Base-by-base conservation (phyloP, 345 rosid species). In the Gossypium rotundifolium region DNA sequence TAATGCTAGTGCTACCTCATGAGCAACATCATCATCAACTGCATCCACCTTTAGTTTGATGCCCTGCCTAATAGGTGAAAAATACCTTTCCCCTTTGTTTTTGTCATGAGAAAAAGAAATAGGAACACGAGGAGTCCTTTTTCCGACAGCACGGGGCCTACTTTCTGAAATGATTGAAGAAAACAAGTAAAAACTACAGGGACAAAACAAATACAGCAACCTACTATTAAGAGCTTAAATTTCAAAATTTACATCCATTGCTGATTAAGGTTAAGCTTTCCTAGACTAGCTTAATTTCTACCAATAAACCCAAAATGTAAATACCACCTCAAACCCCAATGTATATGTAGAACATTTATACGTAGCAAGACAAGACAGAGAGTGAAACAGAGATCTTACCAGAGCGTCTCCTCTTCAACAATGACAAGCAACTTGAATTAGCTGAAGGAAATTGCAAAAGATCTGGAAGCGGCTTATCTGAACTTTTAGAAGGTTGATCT, bases 91-190 rank as follows among this genome's bases (percentile, higher is more conserved):
- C 33, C 76, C 79, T 68, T 66, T 80, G 77, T 79, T 88, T 82
- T 85, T 91, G 66, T 87, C 88, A 75, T 49, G 80, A 70, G 89
- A 73, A 84, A 75, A 82, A 65, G 90, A 78, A 81, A 89, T 85
- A 63, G 94, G 92, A 65, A 91, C 87, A 73, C 97, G 88, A 74
- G 97, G 97, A 64, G 92, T 91, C 86, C 97, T 84, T 87, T 88
- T 91, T 53, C 94, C 97, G 81, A 91, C 94, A 74, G 92, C 92
- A 78, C 94, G 92, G 29, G 94, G 89, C 83, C 82, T 75, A 81
- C 84, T 87, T 78, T 83, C 97, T 91, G 80, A 53, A 76, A 81
- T 70, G 76, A 75, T 77, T 70, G 22, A 54, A 63, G 81, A 65
- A 73, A 74, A 78, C 48, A 68, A 66, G 77, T 77, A 81, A 82